These are phyloP conservation scores for Monosporozyma yasuniensis DNA, from an alignment of 805 yeast species.

Conservation along the genomic window DNA sequence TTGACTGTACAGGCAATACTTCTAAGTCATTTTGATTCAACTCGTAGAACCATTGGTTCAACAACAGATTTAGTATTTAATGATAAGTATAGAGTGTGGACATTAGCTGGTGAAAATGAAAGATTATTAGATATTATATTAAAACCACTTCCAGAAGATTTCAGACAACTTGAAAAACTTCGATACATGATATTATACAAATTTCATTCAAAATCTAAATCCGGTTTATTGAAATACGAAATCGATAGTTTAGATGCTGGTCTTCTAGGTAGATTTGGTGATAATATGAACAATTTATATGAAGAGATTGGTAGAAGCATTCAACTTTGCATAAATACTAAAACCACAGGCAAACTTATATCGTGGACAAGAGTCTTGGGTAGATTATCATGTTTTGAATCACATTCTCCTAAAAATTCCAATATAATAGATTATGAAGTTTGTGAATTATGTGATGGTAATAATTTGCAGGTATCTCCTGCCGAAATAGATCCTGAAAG, in stretches of 20 bases:
- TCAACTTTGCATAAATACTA: conserved; percentile 11
- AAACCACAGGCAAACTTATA: conserved; percentile 11
- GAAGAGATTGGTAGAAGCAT: conserved; percentile 13
- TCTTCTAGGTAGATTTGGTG: conserved; percentile 3
- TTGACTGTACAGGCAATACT: conserved; percentile 14
- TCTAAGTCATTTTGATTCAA: conserved; percentile 16
- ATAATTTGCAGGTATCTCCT: conserved; percentile 8
- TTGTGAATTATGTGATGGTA: conserved; percentile 18
- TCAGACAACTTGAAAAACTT: conserved; percentile 18
- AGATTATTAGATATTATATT: conserved; percentile 2
- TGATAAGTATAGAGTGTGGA: conserved; percentile 9
- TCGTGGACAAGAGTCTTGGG: conserved; percentile 17
- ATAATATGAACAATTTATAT: conserved; percentile 5
- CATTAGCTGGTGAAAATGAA: conserved; percentile 3
- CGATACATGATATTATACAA: conserved; percentile 10
- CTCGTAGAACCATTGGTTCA: conserved; percentile 10
- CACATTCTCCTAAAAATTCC: neutral
- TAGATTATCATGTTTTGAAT: conserved; percentile 18
- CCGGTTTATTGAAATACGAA: conserved; percentile 5
- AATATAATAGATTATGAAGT: neutral
- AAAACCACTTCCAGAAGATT: conserved; percentile 10
- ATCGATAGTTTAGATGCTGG: conserved; percentile 10
- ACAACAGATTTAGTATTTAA: neutral
- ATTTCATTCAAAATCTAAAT: conserved; percentile 1
- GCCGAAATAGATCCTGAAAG: conserved; percentile 25